Conservation (phyloP, 108 stramenopile species). For the Nitzschia sp. region DNA sequence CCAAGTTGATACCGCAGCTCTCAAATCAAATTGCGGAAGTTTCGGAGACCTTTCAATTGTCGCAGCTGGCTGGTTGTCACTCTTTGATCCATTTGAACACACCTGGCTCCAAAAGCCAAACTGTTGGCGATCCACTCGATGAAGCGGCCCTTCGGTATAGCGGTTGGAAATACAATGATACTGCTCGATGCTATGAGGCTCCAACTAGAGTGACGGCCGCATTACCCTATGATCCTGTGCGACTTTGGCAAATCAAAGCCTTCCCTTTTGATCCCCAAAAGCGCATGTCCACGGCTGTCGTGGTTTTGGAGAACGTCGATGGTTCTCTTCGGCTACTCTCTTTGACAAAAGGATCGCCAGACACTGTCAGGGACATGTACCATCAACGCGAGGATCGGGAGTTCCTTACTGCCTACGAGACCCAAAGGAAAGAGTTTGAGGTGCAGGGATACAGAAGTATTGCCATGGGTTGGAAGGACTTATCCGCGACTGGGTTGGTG, state of each 20-base stretch:
- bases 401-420: constrained; percentile 23
- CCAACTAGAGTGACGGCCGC: constrained; percentile 6
- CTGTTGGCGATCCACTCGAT: constrained; percentile 77
- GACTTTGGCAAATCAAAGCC: constrained; percentile 62
- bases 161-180: constrained; percentile 55
- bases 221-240: not conserved
- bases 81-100: constrained; percentile 39
- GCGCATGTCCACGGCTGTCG: constrained; percentile 56
- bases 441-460: constrained; percentile 49
- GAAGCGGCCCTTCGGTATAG: constrained; percentile 45
- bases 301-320: constrained; percentile 35
- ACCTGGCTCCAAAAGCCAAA: not conserved
- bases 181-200: constrained; percentile 4
- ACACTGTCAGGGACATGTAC: constrained; percentile 25
- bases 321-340: constrained; percentile 31
- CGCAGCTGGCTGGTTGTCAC: constrained; percentile 73
- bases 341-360: constrained; percentile 59
- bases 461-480: constrained; percentile 48
- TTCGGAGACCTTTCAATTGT: constrained; percentile 23
- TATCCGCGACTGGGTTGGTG: constrained; percentile 11
- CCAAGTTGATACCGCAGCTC: constrained; percentile 29
- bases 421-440: constrained; percentile 32
- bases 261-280: constrained; percentile 65
- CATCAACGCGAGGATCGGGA: not conserved
- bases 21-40: not conserved